Evolutionary conservation across 2,329 filamentous ascomycete species (phyloP).

Genomic region (Capronia americana): DNA sequence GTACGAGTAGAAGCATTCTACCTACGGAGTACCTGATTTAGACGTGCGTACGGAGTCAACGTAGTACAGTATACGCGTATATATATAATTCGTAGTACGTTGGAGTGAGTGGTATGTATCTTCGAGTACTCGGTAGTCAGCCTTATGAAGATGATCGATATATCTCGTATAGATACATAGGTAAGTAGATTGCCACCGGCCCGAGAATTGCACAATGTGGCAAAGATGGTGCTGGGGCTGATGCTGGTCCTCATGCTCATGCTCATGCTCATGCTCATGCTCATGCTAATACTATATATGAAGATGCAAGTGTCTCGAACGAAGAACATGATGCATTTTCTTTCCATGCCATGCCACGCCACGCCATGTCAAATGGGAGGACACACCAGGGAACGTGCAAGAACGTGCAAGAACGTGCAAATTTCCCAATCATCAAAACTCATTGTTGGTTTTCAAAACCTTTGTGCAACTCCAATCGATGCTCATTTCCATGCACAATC

Average conservation of each 20-base stretch:
- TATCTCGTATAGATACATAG: no score
- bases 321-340: constrained; percentile 4
- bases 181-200: no score
- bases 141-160: no score
- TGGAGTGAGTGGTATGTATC: no score
- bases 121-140: no score
- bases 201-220: no score
- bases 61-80: no score
- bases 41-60: no score
- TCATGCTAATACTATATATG: neutral
- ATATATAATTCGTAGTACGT: no score
- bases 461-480: neutral
- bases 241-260: neutral
- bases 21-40: no score
- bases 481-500: neutral
- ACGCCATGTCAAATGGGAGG: neutral
- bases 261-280: neutral
- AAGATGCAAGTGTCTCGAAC: neutral
- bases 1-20: no score
- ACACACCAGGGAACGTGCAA: neutral
- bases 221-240: no score
- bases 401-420: neutral
- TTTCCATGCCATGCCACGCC: neutral
- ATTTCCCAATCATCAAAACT: neutral
- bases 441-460: neutral